Evolutionary conservation across 2,329 filamentous ascomycete species (phyloP).

Genomic region (Penicillium sp.): DNA sequence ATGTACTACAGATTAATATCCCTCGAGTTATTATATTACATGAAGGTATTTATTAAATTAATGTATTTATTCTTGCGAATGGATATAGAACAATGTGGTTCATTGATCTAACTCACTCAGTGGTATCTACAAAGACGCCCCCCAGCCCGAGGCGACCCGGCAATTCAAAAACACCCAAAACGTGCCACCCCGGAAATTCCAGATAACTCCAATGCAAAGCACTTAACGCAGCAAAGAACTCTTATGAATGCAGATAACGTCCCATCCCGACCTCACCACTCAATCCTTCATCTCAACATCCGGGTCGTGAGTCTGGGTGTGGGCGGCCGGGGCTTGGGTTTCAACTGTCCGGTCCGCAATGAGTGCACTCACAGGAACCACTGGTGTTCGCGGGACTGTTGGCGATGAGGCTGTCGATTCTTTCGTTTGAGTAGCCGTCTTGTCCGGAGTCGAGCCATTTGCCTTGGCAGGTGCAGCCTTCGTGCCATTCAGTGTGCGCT

Average conservation of each 20-base stretch:
- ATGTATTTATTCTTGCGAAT: too few species aligned
- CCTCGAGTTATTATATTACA: background rate
- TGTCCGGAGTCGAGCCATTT: conserved; percentile 29
- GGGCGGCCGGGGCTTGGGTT: conserved; percentile 44
- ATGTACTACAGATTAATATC: background rate
- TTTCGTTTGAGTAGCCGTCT: conserved; percentile 14
- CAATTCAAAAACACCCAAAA: conserved; percentile 6
- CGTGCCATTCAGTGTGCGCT: conserved; percentile 41
- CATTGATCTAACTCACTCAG: too few species aligned
- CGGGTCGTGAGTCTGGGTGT: conserved; percentile 38
- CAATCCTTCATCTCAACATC: conserved; percentile 63
- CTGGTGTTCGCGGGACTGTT: conserved; percentile 37
- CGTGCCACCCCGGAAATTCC: conserved; percentile 11
- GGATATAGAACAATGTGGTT: too few species aligned
- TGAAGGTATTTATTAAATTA: too few species aligned
- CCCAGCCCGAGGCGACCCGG: conserved; percentile 20
- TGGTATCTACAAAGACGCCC: conserved; percentile 9
- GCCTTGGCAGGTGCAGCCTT: conserved; percentile 19
- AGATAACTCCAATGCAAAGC: conserved; percentile 29
- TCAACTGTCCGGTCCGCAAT: conserved; percentile 59
- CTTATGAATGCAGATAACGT: background rate
- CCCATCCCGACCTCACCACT: background rate
- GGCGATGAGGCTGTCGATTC: conserved; percentile 29
- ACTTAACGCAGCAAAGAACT: conserved; percentile 13
- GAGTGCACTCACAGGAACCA: conserved; percentile 57